Evolutionary conservation across 2,329 filamentous ascomycete genomes (phyloP), one percentile per base, ranked within the genome.

Genomic region (Alternaria sp.): DNA sequence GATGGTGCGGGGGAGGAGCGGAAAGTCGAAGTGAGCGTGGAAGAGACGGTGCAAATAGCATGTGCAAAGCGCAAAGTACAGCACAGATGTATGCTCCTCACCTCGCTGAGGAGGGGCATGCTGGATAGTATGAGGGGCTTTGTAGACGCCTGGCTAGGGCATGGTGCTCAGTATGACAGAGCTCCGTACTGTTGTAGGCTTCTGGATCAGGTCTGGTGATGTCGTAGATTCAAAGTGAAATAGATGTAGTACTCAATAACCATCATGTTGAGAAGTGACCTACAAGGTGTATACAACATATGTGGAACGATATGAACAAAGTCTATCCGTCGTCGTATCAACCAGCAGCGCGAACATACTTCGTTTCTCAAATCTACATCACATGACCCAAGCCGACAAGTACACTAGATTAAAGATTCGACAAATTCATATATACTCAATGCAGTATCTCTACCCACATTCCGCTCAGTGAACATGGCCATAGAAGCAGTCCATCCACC

Each of bases 381-480:
- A 60, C 23, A 18, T 21, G 3, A 41, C 18, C 37, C 15, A 6
- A 4, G 6, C 11, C 20, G 15, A 23, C 14, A 18, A 41, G 20
- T 15, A 25, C 49, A 37, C 6, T 9, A 44, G 30, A 10, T 28
- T 44, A 44, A 30, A 37, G 12, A 44, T 45, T 61, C 26, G 21
- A 58, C 47, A 68, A 45, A 45, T 69, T 67, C 49, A 54, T 70
- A 70, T 70, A 65, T 74, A 73, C 63, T 68, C 65, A 62, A 68
- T 68, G 50, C 55, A 64, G 68, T 63, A 63, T 51, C 57, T 55
- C 60, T 60, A 69, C 53, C 62, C 60, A 58, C 58, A 67, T 61
- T 58, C 57, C 61, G 63, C 66, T 68, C 58, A 61, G 58, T 60
- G 37, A 67, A 58, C 57, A 45, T 51, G 49, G 45, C 61, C 55